Evolutionary conservation across 2,329 filamentous ascomycete genomes (phyloP).

Genomic region (Metarhizium anisopliae): DNA sequence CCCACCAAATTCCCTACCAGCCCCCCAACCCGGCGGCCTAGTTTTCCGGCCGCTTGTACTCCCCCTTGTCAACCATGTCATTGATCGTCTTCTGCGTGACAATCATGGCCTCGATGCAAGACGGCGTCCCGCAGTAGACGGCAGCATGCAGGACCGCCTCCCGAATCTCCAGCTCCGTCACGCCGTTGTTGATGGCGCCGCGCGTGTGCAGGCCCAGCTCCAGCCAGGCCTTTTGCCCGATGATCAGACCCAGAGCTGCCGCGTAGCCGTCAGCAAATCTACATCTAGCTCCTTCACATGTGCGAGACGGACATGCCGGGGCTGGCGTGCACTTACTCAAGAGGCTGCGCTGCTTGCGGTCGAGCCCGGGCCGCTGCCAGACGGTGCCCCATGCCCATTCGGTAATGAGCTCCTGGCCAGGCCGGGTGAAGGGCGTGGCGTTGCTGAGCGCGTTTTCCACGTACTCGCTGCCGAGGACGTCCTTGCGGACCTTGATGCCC

Average conservation of each 20-base stretch:
- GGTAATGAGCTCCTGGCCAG: conserved; percentile 52
- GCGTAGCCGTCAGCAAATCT: too few relatives aligned
- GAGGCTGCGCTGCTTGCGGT: conserved; percentile 43
- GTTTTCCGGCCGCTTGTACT: conserved; percentile 3
- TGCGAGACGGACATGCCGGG: too few relatives aligned
- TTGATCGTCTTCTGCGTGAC: conserved; percentile 16
- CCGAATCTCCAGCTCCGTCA: conserved; percentile 43
- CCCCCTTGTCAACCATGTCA: conserved; percentile 17
- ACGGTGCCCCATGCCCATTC: conserved; percentile 51
- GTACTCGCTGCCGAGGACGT: conserved; percentile 49
- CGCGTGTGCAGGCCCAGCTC: conserved; percentile 53
- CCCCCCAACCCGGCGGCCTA: not conserved
- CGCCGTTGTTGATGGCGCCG: conserved; percentile 52
- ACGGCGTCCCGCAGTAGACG: conserved; percentile 31
- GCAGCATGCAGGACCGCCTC: conserved; percentile 42
- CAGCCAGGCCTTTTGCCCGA: conserved; percentile 46
- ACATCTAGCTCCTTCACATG: too few relatives aligned
- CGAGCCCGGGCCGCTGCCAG: conserved; percentile 54
- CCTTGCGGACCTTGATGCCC: conserved; percentile 47
- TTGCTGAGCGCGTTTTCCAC: conserved; percentile 45
- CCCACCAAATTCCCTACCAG: too few relatives aligned
- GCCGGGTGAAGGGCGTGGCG: conserved; percentile 43
- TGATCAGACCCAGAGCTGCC: conserved; percentile 45
- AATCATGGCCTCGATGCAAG: conserved; percentile 27
- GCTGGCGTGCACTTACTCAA: conserved; percentile 23